Percentiles rank a stretch among this genome's conserved stretches.
Conservation (phyloP, 2,329 filamentous ascomycete species). For the Didymella arachidicola region DNA sequence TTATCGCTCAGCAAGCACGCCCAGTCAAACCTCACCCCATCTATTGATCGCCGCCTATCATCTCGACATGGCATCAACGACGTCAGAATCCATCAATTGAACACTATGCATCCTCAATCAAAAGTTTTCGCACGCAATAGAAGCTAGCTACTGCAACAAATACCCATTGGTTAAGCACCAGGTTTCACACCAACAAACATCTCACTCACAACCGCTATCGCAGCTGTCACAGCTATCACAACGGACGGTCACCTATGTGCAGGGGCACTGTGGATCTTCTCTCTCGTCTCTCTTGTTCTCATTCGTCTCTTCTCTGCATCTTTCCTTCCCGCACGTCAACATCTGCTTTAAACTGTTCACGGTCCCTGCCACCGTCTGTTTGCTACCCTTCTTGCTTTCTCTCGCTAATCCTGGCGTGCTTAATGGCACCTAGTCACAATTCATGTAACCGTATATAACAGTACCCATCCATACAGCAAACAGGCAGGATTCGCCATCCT, state of each 20-base stretch:
- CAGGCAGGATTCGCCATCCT: too few species aligned
- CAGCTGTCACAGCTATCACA: neutral
- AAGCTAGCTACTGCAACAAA: too few species aligned
- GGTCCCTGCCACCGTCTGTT: neutral
- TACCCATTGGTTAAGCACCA: too few species aligned
- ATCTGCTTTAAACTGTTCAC: neutral
- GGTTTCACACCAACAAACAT: too few species aligned
- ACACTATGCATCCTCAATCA: too few species aligned
- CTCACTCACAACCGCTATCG: too few species aligned
- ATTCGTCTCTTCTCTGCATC: neutral
- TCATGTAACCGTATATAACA: too few species aligned
- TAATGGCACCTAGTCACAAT: too few species aligned
- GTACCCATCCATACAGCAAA: too few species aligned
- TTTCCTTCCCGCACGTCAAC: neutral
- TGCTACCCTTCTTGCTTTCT: neutral
- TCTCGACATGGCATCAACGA: neutral
- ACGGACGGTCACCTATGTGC: neutral
- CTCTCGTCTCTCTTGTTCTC: neutral
- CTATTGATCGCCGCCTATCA: neutral
- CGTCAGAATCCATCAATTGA: too few species aligned
- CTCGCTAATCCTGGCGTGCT: neutral
- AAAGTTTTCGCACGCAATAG: too few species aligned
- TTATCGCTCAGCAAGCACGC: conserved; percentile 7
- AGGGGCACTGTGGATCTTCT: neutral
- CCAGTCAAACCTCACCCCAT: conserved; percentile 1